Conservation (phyloP, 106 monocot genomes). For the Dendrobium officinale region DNA sequence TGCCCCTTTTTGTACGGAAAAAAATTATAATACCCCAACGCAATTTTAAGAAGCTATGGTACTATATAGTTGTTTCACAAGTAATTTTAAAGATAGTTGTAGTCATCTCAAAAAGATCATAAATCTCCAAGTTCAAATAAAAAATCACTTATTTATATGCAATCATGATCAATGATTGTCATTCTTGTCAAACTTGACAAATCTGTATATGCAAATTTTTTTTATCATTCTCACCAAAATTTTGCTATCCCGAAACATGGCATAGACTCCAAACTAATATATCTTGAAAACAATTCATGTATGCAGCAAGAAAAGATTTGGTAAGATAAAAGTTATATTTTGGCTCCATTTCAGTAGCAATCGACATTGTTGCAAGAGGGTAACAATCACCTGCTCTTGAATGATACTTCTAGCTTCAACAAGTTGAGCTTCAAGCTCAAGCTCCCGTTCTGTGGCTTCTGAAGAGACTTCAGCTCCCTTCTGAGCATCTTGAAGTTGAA, state of each 20-base stretch:
- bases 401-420: conserved; percentile 99
- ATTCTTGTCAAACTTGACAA: no score
- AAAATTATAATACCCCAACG: no score
- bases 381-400: conserved; percentile 77
- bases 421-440: conserved; percentile 97
- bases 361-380: not conserved
- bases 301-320: not conserved
- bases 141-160: no score
- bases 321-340: not conserved
- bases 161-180: no score
- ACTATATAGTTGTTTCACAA: no score
- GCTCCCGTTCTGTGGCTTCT: conserved; percentile 93
- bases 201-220: no score
- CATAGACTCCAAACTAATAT: not conserved
- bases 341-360: not conserved
- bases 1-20: no score
- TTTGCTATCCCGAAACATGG: not conserved
- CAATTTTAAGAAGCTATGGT: no score
- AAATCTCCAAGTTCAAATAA: no score
- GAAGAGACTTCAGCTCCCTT: conserved; percentile 89
- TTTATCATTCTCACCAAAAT: not conserved
- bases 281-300: not conserved
- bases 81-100: no score
- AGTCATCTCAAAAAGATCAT: no score
- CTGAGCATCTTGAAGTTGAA: conserved; percentile 96